Evolutionary conservation across 2,329 filamentous ascomycete genomes (phyloP).

Genomic region (Sporothrix luriei): DNA sequence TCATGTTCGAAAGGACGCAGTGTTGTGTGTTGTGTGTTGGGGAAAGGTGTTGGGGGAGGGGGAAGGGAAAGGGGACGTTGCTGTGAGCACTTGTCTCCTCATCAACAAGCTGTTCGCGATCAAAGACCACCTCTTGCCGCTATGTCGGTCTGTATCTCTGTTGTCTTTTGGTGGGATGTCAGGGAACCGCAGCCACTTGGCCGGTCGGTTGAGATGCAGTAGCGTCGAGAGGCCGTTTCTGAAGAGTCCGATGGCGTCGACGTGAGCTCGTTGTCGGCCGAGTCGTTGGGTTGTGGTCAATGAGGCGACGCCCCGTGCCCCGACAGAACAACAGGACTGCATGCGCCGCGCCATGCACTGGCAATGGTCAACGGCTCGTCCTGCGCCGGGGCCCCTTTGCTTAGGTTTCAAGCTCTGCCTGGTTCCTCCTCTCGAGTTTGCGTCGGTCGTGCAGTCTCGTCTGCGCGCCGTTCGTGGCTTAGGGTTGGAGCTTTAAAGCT

Average conservation of each 20-base stretch:
- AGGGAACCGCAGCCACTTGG: slow-evolving; percentile 30
- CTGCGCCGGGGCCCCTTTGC: background rate
- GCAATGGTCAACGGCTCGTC: slow-evolving; percentile 19
- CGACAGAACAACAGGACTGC: slow-evolving; percentile 3
- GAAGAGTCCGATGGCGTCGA: slow-evolving; percentile 12
- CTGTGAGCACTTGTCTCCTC: background rate
- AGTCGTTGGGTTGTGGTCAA: background rate
- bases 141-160: background rate
- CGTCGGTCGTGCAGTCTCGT: slow-evolving; percentile 15
- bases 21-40: slow-evolving; percentile 9
- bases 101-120: background rate
- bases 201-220: slow-evolving; percentile 2
- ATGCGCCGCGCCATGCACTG: slow-evolving; percentile 25
- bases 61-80: background rate
- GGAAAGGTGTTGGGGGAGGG: slow-evolving; percentile 20
- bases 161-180: slow-evolving; percentile 6
- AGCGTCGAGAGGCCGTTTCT: background rate
- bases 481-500: slow-evolving; percentile 56
- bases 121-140: slow-evolving; percentile 19
- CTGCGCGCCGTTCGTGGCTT: slow-evolving; percentile 26
- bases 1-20: slow-evolving; percentile 23
- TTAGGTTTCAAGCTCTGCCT: background rate
- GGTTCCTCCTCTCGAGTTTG: slow-evolving; percentile 9
- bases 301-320: background rate
- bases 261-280: background rate